A percentile compares a stretch with the other conserved stretches of the same genome.
These are phyloP conservation scores for Podaxis sp. DNA, from an alignment of 768 basidiomycete genomes.

Conservation along the genomic window DNA sequence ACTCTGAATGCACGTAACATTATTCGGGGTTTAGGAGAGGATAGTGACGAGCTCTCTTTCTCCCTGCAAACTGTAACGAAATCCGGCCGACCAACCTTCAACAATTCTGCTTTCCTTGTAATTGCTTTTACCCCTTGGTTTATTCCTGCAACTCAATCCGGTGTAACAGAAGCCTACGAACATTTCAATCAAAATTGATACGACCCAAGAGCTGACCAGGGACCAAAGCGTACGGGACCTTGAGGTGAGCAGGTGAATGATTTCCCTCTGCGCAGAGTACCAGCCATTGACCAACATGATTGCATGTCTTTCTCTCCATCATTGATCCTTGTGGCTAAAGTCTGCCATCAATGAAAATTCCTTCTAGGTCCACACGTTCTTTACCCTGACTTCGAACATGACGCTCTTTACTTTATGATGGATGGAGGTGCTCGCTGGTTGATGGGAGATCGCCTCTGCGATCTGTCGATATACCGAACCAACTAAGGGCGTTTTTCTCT, in stretches of 20 bases:
- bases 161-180: slow-evolving; percentile 41
- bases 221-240: slow-evolving; percentile 33
- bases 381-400: neutral
- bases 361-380: slow-evolving; percentile 19
- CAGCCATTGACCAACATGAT: slow-evolving; percentile 3
- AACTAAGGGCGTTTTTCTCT: neutral
- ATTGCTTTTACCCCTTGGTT: slow-evolving; percentile 14
- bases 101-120: slow-evolving; percentile 27
- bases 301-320: neutral
- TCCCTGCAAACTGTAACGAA: slow-evolving; percentile 46
- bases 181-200: slow-evolving; percentile 67
- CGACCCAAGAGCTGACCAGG: slow-evolving; percentile 49
- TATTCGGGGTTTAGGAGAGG: slow-evolving; percentile 43
- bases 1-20: slow-evolving; percentile 50
- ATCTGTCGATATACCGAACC: neutral
- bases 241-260: slow-evolving; percentile 23
- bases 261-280: neutral
- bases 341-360: slow-evolving; percentile 23
- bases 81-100: slow-evolving; percentile 32
- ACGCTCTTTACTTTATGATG: neutral
- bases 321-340: slow-evolving; percentile 11
- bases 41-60: slow-evolving; percentile 46
- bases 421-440: neutral
- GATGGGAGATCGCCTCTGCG: neutral
- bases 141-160: neutral